Percentiles rank a stretch among this genome's conserved stretches.
Conservation (phyloP, 139 green algal species). For the Edaphochlamys debaryana region DNA sequence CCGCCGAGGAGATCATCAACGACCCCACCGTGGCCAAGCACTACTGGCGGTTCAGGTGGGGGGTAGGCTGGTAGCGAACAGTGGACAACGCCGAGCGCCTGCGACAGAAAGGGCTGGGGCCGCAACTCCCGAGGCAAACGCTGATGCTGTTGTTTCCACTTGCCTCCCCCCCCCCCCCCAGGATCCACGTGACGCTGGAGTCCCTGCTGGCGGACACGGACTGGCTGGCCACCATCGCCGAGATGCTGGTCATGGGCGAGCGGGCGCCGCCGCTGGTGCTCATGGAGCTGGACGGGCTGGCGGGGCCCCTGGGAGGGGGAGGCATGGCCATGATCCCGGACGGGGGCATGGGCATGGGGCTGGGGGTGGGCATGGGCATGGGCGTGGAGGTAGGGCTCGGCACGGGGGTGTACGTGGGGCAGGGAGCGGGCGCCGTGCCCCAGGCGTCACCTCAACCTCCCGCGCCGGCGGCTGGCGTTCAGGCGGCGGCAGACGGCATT, state of each 20-base stretch:
- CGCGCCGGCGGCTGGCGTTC: no score
- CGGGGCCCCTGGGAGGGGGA: no score
- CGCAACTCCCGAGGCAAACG: not conserved
- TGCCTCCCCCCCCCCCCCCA: not conserved
- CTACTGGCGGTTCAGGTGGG: constrained; percentile 95
- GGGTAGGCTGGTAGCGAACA: no score
- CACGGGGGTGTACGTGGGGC: no score
- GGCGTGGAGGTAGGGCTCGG: not conserved
- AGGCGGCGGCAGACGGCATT: no score
- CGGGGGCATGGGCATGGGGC: not conserved
- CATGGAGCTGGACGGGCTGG: not conserved
- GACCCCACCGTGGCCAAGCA: constrained; percentile 93
- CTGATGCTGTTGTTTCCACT: not conserved
- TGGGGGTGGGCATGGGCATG: not conserved
- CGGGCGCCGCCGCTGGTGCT: constrained; percentile 5
- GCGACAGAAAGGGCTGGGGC: no score
- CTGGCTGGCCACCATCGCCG: constrained; percentile 24
- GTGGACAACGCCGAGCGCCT: no score
- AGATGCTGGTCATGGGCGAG: constrained; percentile 39
- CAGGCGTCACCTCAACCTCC: no score
- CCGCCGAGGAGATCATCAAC: constrained; percentile 95
- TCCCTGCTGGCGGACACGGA: constrained; percentile 58
- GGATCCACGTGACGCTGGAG: constrained; percentile 73
- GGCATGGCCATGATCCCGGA: not conserved
- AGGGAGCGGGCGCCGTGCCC: no score